Evolutionary conservation across 257 asterid genomes (phyloP).

Genomic region (Salvia rosmarinus): DNA sequence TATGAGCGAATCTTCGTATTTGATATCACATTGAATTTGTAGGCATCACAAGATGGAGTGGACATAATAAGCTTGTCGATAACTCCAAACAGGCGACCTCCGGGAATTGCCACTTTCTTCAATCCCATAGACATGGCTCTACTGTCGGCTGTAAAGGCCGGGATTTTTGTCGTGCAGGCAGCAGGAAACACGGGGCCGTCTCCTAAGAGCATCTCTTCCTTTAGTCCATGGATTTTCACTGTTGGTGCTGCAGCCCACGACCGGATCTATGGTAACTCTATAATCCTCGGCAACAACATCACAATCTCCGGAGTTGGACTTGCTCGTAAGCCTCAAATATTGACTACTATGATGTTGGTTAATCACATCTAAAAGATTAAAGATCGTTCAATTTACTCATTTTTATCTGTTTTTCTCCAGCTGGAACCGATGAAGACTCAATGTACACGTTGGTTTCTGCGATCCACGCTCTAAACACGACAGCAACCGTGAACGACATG

Average conservation of each 20-base stretch:
- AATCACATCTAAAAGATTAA: neutral
- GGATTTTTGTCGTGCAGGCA: conserved; percentile 94
- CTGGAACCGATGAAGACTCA: conserved; percentile 69
- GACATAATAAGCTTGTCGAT: conserved; percentile 91
- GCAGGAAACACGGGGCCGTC: conserved; percentile 99
- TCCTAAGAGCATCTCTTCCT: conserved; percentile 86
- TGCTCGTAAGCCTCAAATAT: conserved; percentile 71
- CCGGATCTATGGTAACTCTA: conserved; percentile 77
- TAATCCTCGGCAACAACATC: conserved; percentile 80
- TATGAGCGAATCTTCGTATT: neutral
- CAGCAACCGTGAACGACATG: conserved; percentile 59
- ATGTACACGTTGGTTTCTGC: conserved; percentile 85
- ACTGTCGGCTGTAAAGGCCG: conserved; percentile 79
- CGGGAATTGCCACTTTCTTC: conserved; percentile 95
- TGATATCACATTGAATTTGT: conserved; percentile 9
- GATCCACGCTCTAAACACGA: conserved; percentile 67
- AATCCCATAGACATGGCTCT: conserved; percentile 99
- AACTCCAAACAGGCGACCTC: conserved; percentile 98
- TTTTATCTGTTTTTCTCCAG: conserved; percentile 50
- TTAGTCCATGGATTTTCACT: conserved; percentile 96
- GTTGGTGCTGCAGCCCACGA: conserved; percentile 98
- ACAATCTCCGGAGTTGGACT: conserved; percentile 94
- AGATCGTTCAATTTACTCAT: neutral
- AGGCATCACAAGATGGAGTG: conserved; percentile 98
- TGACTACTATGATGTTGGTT: neutral